Conservation (phyloP, 169 alveolate genomes). For the Plasmodium coatneyi region DNA sequence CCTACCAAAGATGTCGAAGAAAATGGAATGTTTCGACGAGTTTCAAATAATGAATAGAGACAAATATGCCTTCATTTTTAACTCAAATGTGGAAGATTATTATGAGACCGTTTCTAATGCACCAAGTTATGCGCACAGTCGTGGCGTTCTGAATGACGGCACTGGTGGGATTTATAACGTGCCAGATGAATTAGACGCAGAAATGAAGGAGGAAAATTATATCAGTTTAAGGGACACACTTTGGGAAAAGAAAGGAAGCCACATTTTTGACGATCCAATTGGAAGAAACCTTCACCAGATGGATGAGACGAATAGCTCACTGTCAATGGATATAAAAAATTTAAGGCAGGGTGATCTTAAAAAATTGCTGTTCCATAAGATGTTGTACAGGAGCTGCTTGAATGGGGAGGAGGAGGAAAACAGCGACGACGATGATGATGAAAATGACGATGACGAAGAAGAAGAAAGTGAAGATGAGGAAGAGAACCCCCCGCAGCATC, state of each 20-base stretch:
- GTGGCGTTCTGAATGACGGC: background rate
- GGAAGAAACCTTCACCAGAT: background rate
- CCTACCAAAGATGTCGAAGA: background rate
- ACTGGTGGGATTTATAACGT: background rate
- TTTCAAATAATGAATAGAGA: conserved; percentile 42
- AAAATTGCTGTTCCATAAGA: conserved; percentile 20
- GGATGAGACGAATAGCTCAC: background rate
- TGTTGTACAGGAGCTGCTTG: background rate
- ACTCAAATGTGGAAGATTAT: conserved; percentile 7
- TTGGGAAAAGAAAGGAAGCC: background rate
- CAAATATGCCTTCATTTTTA: conserved; percentile 46
- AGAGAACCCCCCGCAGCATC: background rate
- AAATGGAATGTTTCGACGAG: conserved; percentile 29
- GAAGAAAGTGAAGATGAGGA: background rate
- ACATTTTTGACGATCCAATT: background rate
- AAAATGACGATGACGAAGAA: background rate
- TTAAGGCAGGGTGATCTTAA: conserved; percentile 17
- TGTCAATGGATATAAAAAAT: conserved; percentile 3
- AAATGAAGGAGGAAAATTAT: background rate
- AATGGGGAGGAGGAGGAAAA: background rate
- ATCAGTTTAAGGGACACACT: background rate
- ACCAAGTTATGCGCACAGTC: background rate
- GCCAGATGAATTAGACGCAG: background rate
- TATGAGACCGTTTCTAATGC: background rate
- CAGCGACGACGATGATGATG: too few species aligned